A percentile compares a stretch with the other conserved stretches of the same genome.
Conservation (phyloP, 202 grass and related monocot genomes). For the Panicum virgatum region DNA sequence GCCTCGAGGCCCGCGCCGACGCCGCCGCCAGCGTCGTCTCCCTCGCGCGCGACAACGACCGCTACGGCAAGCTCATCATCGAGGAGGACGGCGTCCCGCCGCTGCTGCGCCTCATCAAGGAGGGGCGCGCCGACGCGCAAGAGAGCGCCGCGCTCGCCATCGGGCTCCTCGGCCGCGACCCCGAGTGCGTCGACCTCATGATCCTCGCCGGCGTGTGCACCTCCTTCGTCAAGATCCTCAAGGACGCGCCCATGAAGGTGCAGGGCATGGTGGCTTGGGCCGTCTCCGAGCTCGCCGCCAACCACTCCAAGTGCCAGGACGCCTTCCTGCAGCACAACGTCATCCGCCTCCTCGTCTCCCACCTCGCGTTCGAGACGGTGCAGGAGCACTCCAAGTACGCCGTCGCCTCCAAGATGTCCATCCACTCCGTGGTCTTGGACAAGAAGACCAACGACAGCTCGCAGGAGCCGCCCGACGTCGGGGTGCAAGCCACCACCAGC, state of each 20-base stretch:
- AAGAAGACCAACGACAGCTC: constrained; percentile 49
- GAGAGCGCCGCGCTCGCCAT: constrained; percentile 84
- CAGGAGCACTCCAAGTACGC: constrained; percentile 97
- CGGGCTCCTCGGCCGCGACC: constrained; percentile 71
- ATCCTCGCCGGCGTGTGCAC: constrained; percentile 77
- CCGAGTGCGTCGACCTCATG: constrained; percentile 89
- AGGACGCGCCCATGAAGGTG: constrained; percentile 91
- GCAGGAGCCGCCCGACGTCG: background rate
- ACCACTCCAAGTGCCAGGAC: constrained; percentile 83
- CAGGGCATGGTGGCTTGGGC: constrained; percentile 95
- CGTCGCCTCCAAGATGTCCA: constrained; percentile 70
- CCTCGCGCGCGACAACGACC: constrained; percentile 88
- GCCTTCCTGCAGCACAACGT: constrained; percentile 79
- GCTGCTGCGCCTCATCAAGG: constrained; percentile 77
- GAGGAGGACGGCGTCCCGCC: constrained; percentile 93
- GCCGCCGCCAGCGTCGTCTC: constrained; percentile 90
- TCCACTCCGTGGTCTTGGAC: constrained; percentile 83
- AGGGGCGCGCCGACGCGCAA: constrained; percentile 76
- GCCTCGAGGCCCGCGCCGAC: constrained; percentile 66
- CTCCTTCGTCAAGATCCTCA: constrained; percentile 86
- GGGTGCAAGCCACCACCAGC: too few relatives aligned
- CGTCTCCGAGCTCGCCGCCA: constrained; percentile 84
- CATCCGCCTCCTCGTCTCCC: constrained; percentile 78
- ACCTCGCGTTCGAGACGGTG: constrained; percentile 89
- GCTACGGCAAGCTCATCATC: constrained; percentile 88